Base-by-base conservation (phyloP, 2,329 filamentous ascomycete genomes). In the Cadophora gregata region DNA sequence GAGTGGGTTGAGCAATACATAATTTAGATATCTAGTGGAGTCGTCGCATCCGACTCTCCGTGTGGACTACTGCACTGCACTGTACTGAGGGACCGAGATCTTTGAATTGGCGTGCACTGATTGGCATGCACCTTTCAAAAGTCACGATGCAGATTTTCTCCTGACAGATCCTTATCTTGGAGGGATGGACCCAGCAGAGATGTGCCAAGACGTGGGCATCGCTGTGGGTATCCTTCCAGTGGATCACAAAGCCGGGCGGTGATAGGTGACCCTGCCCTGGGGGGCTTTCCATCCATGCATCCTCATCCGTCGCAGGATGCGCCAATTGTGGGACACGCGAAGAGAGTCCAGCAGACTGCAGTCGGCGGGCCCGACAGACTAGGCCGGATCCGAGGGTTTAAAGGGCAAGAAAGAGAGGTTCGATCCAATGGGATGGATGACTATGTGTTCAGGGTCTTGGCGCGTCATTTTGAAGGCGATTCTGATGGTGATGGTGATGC, bases 281-380 rank as follows among this genome's bases (percentile, higher is more conserved):
- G n/a, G n/a, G n/a, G n/a, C n/a, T n/a, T n/a, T n/a, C n/a, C n/a
- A n/a, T n/a, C n/a, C n/a, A n/a, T n/a, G n/a, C n/a, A n/a, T n/a
- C n/a, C n/a, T n/a, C n/a, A n/a, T n/a, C n/a, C n/a, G n/a, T n/a
- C n/a, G n/a, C n/a, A n/a, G n/a, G n/a, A 42, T 42, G 38, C 38
- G 50, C 50, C 42, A 47, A 53, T 29, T 19, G 25, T 19, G 27
- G 24, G 29, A 10, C 27, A 27, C 25, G 19, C 27, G 50, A 31
- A 21, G 50, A 19, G 27, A 31, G 12, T 7, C 53, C 53, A 56
- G 29, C 53, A 38, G 55, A 42, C 55, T 31, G 55, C 55, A 38
- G 55, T 58, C 55, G 55, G 55, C 55, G 33, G 55, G 55, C 21
- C 55, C 55, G 55, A 58, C 0, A 7, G 9, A 38, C 55, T 58